Evolutionary conservation across 208 protist species (phyloP).

Genomic region (Acanthamoeba royreba): DNA sequence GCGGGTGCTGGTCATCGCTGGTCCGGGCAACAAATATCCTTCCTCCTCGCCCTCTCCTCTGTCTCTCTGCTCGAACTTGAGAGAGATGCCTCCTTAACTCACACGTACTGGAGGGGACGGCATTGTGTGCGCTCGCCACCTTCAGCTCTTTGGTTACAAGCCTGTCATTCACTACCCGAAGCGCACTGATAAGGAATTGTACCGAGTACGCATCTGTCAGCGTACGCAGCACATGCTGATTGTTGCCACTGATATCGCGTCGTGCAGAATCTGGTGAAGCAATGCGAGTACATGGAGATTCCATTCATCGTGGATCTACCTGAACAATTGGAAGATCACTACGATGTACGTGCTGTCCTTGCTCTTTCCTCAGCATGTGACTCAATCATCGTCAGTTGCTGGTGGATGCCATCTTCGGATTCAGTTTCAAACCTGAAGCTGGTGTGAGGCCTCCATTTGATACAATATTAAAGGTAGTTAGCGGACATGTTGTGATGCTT

Average conservation of each 20-base stretch:
- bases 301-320: neutral
- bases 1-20: neutral
- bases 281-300: neutral
- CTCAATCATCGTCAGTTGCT: neutral
- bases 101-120: neutral
- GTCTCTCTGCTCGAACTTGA: too few species aligned
- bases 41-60: neutral
- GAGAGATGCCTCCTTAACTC: neutral
- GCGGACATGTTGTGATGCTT: neutral
- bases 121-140: neutral
- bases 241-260: too few species aligned
- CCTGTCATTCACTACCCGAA: slow-evolving; percentile 14
- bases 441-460: neutral
- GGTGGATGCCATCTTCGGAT: slow-evolving; percentile 36
- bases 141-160: neutral
- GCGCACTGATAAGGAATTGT: neutral
- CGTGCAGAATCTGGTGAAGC: neutral
- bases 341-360: too few species aligned
- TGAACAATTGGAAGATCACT: neutral
- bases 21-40: slow-evolving; percentile 53
- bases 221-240: too few species aligned
- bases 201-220: neutral
- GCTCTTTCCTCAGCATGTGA: neutral
- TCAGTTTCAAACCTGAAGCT: neutral
- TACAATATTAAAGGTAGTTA: neutral